Base-by-base conservation (phyloP, 75 land plant genomes). In the Isoetes taiwanensis region DNA sequence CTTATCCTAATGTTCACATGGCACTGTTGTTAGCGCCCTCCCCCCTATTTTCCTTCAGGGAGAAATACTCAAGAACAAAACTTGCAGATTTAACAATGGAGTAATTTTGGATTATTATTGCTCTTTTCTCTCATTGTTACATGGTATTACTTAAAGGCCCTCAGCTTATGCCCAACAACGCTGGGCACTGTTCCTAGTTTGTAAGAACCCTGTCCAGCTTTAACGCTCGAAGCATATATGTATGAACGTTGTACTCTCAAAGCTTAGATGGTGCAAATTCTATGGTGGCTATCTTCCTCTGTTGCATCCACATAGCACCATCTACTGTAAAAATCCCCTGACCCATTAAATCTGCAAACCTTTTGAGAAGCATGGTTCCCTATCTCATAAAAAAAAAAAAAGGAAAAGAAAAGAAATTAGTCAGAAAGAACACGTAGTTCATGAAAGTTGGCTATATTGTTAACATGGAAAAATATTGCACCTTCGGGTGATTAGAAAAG, bases 181-280 rank as follows among this genome's bases (percentile, higher is more conserved):
- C n/a, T n/a, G n/a, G n/a, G n/a, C n/a, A n/a, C n/a, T n/a, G n/a
- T n/a, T n/a, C n/a, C n/a, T n/a, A n/a, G n/a, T n/a, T n/a, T n/a
- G n/a, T n/a, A 5, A 46, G 50, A 16, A 46, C 50, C 19, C 16
- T 46, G 16, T 19, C 50, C 6, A 46, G 50, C 50, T 23, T 5
- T 23, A 46, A n/a, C 50, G 50, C 50, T 23, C 25, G 16, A 23
- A 19, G 25, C 19, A 16, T 6, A n/a, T 19, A 46, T 3, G 50
- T 46, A n/a, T 46, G 50, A 4, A 46, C 25, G 16, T 23, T 46
- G 50, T 46, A 46, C 5, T 46, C 50, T 5, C 50, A 4, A 5
- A 46, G 50, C 50, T 46, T 46, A 8, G 50, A 46, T 4, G 50
- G 23, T 4, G 50, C 50, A 46, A 46, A 46, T n/a, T 46, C 50